phyloP scores from a whole-genome alignment of 768 basidiomycete species.

The Chalciporus pseudorubinellus region DNA sequence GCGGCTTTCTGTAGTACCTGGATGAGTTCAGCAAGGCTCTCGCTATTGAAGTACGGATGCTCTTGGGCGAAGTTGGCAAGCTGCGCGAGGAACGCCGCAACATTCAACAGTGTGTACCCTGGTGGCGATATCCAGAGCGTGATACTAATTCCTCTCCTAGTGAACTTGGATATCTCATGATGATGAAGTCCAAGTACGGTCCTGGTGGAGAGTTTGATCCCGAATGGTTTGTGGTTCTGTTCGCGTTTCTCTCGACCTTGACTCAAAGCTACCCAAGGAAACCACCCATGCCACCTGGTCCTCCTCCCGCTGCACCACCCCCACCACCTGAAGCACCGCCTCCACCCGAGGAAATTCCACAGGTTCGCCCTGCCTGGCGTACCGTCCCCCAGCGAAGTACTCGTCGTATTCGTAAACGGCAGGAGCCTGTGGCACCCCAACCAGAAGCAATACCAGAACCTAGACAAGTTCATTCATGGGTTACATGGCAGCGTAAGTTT shows the following conservation, averaged over 20 bases:
- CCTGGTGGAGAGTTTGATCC: constrained; percentile 86
- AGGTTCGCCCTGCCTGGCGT: constrained; percentile 61
- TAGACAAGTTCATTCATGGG: constrained; percentile 52
- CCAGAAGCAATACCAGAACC: constrained; percentile 38
- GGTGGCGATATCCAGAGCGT: not conserved
- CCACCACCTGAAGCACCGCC: constrained; percentile 43
- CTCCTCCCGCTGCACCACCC: constrained; percentile 44
- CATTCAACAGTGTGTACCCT: constrained; percentile 66
- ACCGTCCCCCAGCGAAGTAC: constrained; percentile 39
- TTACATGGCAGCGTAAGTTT: constrained; percentile 64
- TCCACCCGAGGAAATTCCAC: constrained; percentile 42
- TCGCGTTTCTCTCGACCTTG: not conserved
- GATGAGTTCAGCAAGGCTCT: constrained; percentile 86
- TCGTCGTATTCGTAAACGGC: constrained; percentile 45
- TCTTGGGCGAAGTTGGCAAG: constrained; percentile 80
- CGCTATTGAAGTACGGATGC: constrained; percentile 78
- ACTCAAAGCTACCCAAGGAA: constrained; percentile 33
- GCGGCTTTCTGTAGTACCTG: constrained; percentile 53
- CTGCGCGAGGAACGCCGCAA: constrained; percentile 75
- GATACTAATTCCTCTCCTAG: constrained; percentile 35
- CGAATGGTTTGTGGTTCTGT: constrained; percentile 55
- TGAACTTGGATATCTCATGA: constrained; percentile 71
- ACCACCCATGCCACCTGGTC: constrained; percentile 40
- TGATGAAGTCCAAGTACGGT: constrained; percentile 71
- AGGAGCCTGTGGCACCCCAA: constrained; percentile 34